Conservation (phyloP, 805 yeast genomes). For the Danielozyma ontarioensis region DNA sequence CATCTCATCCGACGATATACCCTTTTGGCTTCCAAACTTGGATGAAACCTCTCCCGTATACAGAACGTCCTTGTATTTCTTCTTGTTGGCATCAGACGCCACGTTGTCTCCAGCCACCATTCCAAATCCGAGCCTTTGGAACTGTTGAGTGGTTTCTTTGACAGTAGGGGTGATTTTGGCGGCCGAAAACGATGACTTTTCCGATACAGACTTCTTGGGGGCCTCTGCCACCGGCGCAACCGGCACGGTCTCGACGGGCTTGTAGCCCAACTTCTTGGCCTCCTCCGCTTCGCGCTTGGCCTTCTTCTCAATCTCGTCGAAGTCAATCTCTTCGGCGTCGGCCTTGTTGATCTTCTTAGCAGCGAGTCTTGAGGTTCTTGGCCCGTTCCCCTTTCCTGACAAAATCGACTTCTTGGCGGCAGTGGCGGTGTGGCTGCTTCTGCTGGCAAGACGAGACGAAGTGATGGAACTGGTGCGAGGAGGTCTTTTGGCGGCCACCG, state of each 20-base stretch:
- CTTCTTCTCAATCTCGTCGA: constrained; percentile 62
- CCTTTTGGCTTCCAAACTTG: constrained; percentile 86
- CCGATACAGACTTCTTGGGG: constrained; percentile 3
- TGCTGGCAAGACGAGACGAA: constrained; percentile 3
- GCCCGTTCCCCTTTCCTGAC: constrained; percentile 49
- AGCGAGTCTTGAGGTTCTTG: constrained; percentile 52
- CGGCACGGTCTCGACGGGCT: constrained; percentile 27
- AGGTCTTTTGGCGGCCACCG: constrained; percentile 2
- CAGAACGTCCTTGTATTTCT: constrained; percentile 49
- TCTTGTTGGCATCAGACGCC: constrained; percentile 33
- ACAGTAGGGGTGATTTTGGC: constrained; percentile 19
- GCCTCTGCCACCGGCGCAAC: constrained; percentile 4
- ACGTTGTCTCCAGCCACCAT: constrained; percentile 66
- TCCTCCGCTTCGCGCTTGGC: constrained; percentile 82
- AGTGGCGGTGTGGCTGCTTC: constrained; percentile 7
- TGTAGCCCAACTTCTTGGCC: constrained; percentile 49
- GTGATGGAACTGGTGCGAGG: constrained; percentile 1
- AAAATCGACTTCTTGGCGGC: constrained; percentile 27
- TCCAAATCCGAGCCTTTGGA: constrained; percentile 86
- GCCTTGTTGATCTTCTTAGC: constrained; percentile 47
- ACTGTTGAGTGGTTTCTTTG: constrained; percentile 56
- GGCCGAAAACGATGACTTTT: constrained; percentile 12
- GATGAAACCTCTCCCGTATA: constrained; percentile 71
- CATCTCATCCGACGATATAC: constrained; percentile 90
- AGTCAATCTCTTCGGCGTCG: constrained; percentile 46